Percentiles rank a stretch among this genome's conserved stretches.
These are phyloP conservation scores for Phyllosticta paracitricarpa DNA, from an alignment of 2,329 filamentous ascomycete species.

Conservation along the genomic window DNA sequence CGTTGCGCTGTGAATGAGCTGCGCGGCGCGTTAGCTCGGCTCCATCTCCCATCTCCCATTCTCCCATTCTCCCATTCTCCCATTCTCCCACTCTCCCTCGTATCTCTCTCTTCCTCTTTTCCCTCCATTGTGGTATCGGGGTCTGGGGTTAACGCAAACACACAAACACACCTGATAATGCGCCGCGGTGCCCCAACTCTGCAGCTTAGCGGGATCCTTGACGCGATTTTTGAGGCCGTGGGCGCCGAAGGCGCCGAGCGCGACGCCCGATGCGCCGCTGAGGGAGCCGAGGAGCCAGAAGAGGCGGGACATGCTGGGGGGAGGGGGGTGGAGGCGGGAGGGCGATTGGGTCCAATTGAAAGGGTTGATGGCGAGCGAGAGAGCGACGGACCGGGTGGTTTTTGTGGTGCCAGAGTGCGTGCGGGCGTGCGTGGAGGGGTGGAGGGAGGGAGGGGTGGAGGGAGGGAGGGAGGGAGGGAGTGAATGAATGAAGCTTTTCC, in stretches of 20 bases:
- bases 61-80: neutral
- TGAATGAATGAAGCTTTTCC: too few relatives aligned
- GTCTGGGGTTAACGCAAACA: neutral
- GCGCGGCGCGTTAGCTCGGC: neutral
- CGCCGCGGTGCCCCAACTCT: conserved; percentile 54
- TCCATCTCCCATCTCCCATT: neutral
- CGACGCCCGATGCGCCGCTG: conserved; percentile 52
- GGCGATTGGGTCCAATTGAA: too few relatives aligned
- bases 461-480: too few relatives aligned
- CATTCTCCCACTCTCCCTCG: neutral
- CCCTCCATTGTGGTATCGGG: neutral
- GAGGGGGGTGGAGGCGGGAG: too few relatives aligned
- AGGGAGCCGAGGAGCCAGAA: conserved; percentile 55
- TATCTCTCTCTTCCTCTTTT: neutral
- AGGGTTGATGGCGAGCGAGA: too few relatives aligned
- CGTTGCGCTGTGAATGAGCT: conserved; percentile 52
- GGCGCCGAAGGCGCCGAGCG: conserved; percentile 56
- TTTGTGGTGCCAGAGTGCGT: too few relatives aligned
- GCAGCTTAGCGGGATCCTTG: conserved; percentile 47
- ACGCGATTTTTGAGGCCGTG: conserved; percentile 56
- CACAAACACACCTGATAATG: conserved; percentile 52
- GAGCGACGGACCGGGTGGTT: too few relatives aligned
- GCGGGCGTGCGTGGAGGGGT: too few relatives aligned
- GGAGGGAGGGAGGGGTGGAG: too few relatives aligned
- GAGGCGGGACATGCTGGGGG: conserved; percentile 22